These are phyloP conservation scores for Epipyxis sp. DNA, from an alignment of 108 stramenopile genomes.

Conservation along the genomic window DNA sequence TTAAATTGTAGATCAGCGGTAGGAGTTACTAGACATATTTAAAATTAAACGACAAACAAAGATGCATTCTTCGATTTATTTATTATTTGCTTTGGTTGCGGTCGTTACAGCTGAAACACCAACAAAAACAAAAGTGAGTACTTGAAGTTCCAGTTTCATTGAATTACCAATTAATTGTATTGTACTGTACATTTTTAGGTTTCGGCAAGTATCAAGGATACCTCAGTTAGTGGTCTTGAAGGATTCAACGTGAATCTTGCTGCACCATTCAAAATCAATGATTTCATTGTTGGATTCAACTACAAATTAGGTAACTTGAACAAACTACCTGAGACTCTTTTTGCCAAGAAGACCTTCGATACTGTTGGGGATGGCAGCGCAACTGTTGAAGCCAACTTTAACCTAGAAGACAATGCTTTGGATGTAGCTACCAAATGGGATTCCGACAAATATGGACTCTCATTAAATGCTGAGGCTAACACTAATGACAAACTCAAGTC, in stretches of 20 bases:
- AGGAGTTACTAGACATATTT: too few species aligned
- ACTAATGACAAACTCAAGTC: neutral
- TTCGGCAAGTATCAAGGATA: neutral
- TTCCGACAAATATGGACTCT: neutral
- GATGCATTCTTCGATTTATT: too few species aligned
- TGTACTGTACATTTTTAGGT: constrained; percentile 23
- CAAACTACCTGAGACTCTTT: neutral
- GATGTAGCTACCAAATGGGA: constrained; percentile 6
- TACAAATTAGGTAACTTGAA: neutral
- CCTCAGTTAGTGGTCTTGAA: constrained; percentile 2
- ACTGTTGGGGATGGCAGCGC: neutral
- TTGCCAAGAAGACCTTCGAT: neutral
- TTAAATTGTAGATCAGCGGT: too few species aligned
- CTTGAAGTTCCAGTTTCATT: too few species aligned
- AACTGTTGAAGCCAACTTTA: neutral
- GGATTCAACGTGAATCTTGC: constrained; percentile 7
- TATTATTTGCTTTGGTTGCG: too few species aligned
- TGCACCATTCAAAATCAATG: constrained; percentile 10
- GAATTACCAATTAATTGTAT: too few species aligned
- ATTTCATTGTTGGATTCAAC: neutral
- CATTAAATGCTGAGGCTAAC: neutral
- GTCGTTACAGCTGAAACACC: too few species aligned
- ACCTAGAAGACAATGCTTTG: neutral
- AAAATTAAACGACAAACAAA: too few species aligned
- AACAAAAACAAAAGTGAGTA: too few species aligned